Conservation (phyloP, 116 monocot genomes). For the Papilionanthe hybrid region DNA sequence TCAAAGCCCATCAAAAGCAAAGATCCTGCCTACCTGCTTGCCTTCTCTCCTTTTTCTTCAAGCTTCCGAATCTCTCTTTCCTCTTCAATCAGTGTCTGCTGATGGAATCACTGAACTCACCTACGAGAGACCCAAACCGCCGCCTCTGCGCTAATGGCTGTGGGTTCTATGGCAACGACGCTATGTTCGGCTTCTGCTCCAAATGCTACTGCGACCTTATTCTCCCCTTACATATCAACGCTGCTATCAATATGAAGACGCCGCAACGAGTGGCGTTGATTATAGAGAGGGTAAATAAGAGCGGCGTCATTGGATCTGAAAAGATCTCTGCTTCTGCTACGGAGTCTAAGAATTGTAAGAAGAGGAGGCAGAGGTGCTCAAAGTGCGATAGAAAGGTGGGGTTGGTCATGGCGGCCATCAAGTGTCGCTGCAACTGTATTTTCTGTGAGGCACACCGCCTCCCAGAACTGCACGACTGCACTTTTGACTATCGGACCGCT, state of each 20-base stretch:
- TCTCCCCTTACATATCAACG: neutral
- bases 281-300: neutral
- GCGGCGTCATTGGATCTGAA: neutral
- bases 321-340: neutral
- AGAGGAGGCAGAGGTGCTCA: neutral
- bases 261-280: neutral
- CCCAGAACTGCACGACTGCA: neutral
- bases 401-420: neutral
- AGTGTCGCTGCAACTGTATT: neutral
- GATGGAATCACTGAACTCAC: neutral
- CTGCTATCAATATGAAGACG: neutral
- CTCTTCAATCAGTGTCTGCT: neutral
- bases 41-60: neutral
- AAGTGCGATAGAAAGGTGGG: neutral
- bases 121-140: neutral
- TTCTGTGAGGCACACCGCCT: neutral
- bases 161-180: constrained; percentile 2
- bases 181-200: neutral
- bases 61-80: neutral
- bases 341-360: neutral
- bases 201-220: neutral
- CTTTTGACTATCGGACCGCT: neutral
- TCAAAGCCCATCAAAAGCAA: neutral
- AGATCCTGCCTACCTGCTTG: neutral
- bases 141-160: neutral